Evolutionary conservation across 1,139 yeast genomes (phyloP).

Genomic region (Fermentozyma sake): DNA sequence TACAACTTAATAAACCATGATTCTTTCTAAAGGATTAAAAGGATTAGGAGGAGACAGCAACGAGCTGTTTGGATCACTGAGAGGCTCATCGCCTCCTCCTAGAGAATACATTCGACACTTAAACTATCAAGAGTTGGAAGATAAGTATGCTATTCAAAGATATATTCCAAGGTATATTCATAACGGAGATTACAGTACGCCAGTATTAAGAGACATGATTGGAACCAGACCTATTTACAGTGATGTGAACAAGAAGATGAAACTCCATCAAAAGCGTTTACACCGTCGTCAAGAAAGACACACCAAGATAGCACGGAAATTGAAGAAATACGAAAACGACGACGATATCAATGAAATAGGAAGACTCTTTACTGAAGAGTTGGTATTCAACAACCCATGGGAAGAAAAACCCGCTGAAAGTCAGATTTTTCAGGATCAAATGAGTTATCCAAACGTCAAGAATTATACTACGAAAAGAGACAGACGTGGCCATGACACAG

Average conservation of each 20-base stretch:
- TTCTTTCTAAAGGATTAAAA: no score
- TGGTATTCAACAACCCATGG: conserved; percentile 5
- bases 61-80: no score
- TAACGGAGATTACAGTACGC: conserved; percentile 35
- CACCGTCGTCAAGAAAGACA: no score
- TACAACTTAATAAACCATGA: no score
- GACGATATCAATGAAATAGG: conserved; percentile 4
- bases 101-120: conserved; percentile 20
- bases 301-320: conserved; percentile 13
- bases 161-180: conserved; percentile 41
- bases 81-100: conserved; percentile 13
- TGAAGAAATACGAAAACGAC: conserved; percentile 6
- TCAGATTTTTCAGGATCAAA: no score
- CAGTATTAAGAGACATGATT: conserved; percentile 31
- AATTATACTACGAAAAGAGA: no score
- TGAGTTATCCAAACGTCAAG: no score
- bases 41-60: no score
- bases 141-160: conserved; percentile 31
- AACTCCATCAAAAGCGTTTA: no score
- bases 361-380: conserved; percentile 5
- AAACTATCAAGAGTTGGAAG: conserved; percentile 37
- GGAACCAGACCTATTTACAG: conserved; percentile 38
- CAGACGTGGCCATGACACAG: no score
- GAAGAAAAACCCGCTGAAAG: neutral
- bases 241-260: conserved; percentile 36